Base-by-base conservation (phyloP, 2,329 filamentous ascomycete species). In the Podosphaera fusca region DNA sequence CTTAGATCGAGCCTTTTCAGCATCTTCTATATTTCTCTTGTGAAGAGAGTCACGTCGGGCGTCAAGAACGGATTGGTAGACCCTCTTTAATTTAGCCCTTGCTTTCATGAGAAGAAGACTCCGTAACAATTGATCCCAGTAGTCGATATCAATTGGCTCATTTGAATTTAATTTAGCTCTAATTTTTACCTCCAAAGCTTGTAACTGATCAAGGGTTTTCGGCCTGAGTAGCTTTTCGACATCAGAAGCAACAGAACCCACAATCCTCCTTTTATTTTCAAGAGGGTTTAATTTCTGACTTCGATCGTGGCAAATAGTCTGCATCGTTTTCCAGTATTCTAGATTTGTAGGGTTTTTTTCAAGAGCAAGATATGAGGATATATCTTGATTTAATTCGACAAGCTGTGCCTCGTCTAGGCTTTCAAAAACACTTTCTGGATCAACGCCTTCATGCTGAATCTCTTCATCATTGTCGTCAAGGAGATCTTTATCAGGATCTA, bases 271-370 rank as follows among this genome's bases (percentile, higher is more conserved):
- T 64, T 90, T 31, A 66, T 79, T 59, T 67, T 74, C 67, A 70
- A 75, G 57, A 33, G 79, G 76, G 62, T 77, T 78, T 46, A 80
- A 73, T 65, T 82, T 84, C 65, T 82, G 78, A 60, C 78, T 78
- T 50, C 82, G 78, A 66, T 95, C 86, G 61, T 79, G 79, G 69
- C 87, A 94, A 47, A 96, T 84, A 29, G 85, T 78, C 68, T 85
- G 82, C 72, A 98, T 80, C 9, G 89, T 87, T 73, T 86, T 83
- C 92, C 92, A 98, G 68, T 94, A 98, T 59, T 90, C 86, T 60
- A 79, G 76, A 65, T 95, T 95, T 61, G 78, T 80, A 57, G 72
- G 69, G 68, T 86, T 87, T 50, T 75, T 82, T 72, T 98, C 92
- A 47, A 98, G 74, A 0, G 82, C 78, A 62, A 88, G 71, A 69